phyloP scores from a whole-genome alignment of 768 basidiomycete genomes.

The Coprinellus micaceus region DNA sequence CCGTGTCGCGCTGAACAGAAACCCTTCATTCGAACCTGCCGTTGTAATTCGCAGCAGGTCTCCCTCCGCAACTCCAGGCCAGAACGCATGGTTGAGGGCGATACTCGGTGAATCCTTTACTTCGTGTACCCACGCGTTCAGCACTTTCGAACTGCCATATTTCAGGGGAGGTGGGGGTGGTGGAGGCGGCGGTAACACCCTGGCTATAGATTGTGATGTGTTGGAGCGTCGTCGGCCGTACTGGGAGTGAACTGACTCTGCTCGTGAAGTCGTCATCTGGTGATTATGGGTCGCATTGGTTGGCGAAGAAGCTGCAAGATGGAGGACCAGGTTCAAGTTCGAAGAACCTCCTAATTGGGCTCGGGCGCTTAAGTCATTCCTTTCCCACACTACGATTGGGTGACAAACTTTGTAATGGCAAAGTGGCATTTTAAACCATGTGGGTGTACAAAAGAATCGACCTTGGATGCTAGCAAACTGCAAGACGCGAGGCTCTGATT shows the following conservation, averaged over 20 bases:
- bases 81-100: constrained; percentile 67
- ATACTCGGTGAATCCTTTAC: constrained; percentile 55
- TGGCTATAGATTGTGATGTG: constrained; percentile 65
- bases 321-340: too few species aligned
- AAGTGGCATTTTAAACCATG: too few species aligned
- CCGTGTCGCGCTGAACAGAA: constrained; percentile 62
- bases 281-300: too few species aligned
- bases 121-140: constrained; percentile 77
- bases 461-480: too few species aligned
- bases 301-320: too few species aligned
- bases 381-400: too few species aligned
- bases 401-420: too few species aligned
- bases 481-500: background rate
- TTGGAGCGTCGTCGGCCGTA: constrained; percentile 67
- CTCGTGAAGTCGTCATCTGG: constrained; percentile 56
- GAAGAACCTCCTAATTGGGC: too few species aligned
- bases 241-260: constrained; percentile 58
- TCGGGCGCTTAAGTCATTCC: too few species aligned
- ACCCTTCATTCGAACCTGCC: constrained; percentile 38
- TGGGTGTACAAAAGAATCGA: too few species aligned
- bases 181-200: constrained; percentile 36
- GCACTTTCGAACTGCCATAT: constrained; percentile 56
- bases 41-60: constrained; percentile 61
- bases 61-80: constrained; percentile 77
- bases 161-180: constrained; percentile 49